Evolutionary conservation across 179 eudicot genomes (phyloP).

Genomic region (Gypsophila paniculata): DNA sequence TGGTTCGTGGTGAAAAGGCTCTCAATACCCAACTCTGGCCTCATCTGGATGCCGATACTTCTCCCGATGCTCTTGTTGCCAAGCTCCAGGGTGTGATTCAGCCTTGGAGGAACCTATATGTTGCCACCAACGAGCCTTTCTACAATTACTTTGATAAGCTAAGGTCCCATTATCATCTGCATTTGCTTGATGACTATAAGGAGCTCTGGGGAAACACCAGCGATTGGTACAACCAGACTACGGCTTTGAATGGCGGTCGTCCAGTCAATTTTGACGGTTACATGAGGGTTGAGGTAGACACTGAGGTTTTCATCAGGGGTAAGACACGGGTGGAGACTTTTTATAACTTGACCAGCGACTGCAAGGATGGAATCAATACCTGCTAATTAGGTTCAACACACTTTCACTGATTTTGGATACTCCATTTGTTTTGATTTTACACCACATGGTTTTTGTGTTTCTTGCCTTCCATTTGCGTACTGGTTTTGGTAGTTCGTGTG

Average conservation of each 20-base stretch:
- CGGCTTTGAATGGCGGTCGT: conserved; percentile 50
- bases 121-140: conserved; percentile 89
- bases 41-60: conserved; percentile 72
- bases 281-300: conserved; percentile 90
- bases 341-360: conserved; percentile 77
- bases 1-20: conserved; percentile 88
- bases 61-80: conserved; percentile 64
- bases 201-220: conserved; percentile 81
- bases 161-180: conserved; percentile 84
- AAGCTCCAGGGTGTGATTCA: conserved; percentile 54
- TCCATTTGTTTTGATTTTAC: conserved; percentile 2
- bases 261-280: conserved; percentile 89
- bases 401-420: conserved; percentile 26
- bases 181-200: conserved; percentile 84
- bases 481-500: conserved; percentile 2
- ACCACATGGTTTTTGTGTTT: conserved; percentile 8
- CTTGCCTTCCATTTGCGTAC: conserved; percentile 9
- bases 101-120: conserved; percentile 75
- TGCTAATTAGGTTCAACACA: conserved; percentile 49
- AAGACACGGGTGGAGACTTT: conserved; percentile 90
- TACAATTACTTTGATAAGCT: conserved; percentile 80
- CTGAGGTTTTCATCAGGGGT: conserved; percentile 77
- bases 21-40: conserved; percentile 81
- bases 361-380: conserved; percentile 83
- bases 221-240: conserved; percentile 88